Evolutionary conservation across 179 eudicot species (phyloP).

Genomic region (Silene coronaria): DNA sequence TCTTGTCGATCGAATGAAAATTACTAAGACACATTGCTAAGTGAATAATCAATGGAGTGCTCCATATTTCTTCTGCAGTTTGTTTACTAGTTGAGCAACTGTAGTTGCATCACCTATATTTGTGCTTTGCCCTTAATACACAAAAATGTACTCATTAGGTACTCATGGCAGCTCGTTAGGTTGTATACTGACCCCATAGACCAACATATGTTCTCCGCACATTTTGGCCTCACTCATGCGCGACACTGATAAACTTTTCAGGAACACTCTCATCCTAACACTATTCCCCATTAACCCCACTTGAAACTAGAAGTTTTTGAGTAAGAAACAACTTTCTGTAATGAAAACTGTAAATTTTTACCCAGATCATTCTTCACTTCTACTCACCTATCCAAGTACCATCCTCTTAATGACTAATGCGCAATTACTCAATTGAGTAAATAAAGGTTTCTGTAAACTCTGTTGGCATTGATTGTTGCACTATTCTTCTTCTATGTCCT

Average conservation of each 20-base stretch:
- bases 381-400: constrained; percentile 8
- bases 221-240: too few species aligned
- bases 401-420: neutral
- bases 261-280: too few species aligned
- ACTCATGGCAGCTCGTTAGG: too few species aligned
- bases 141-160: too few species aligned
- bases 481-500: constrained; percentile 8
- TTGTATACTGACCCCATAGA: too few species aligned
- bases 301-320: neutral
- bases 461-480: constrained; percentile 13
- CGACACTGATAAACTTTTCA: too few species aligned
- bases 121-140: neutral
- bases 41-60: neutral
- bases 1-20: neutral
- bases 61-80: neutral
- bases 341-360: neutral
- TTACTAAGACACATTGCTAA: neutral
- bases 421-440: constrained; percentile 11
- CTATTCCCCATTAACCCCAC: too few species aligned
- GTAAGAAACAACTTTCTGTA: neutral
- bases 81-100: neutral
- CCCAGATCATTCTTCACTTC: neutral
- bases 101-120: neutral
- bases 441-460: constrained; percentile 13
- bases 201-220: too few species aligned